Evolutionary conservation across 78 protist species (phyloP).

Genomic region (Chrysochromulina tobinii): DNA sequence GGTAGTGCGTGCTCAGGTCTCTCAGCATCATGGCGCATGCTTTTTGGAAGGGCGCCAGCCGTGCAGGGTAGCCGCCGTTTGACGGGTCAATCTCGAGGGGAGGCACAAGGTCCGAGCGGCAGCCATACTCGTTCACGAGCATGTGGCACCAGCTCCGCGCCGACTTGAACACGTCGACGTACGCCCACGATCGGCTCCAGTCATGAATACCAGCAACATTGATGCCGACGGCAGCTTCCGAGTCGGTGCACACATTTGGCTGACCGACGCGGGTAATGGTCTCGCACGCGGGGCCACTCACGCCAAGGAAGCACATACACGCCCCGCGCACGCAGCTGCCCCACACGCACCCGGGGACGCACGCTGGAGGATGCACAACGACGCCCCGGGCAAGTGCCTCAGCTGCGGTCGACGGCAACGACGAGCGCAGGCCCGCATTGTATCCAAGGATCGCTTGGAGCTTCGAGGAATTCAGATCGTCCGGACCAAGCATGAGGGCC

Average conservation of each 20-base stretch:
- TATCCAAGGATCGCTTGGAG: background rate
- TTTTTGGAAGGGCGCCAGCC: background rate
- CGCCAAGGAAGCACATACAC: background rate
- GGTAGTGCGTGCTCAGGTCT: background rate
- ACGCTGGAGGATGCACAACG: background rate
- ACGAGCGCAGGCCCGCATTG: background rate
- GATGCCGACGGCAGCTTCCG: background rate
- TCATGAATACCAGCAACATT: background rate
- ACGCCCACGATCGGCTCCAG: constrained; percentile 24
- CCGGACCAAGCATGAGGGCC: background rate
- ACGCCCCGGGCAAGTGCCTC: background rate
- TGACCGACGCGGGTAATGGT: background rate
- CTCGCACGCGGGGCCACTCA: background rate
- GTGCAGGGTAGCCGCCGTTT: background rate
- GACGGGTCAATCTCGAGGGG: constrained; percentile 1
- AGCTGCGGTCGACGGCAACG: background rate
- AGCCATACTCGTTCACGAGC: background rate
- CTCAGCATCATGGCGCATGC: constrained; percentile 4
- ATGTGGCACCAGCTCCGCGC: background rate
- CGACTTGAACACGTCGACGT: constrained; percentile 5
- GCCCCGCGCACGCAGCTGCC: constrained; percentile 5
- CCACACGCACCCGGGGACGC: constrained; percentile 14
- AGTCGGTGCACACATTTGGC: background rate
- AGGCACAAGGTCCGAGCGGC: background rate
- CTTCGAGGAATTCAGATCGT: background rate